Evolutionary conservation across 1,284 basidiomycete species (phyloP).

Genomic region (Leccinum fallax): DNA sequence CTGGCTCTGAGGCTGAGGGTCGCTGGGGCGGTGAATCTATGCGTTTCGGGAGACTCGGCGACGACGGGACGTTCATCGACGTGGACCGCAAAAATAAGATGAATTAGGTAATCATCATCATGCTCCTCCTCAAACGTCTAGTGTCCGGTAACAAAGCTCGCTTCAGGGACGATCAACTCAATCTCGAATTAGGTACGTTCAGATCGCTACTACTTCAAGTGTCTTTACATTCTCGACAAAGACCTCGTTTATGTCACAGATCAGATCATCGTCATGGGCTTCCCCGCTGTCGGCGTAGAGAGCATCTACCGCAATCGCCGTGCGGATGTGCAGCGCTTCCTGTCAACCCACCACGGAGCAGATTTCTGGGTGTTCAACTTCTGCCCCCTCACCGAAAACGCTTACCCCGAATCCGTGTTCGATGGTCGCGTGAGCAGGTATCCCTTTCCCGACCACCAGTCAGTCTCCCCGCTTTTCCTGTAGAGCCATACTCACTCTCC

Average conservation of each 20-base stretch:
- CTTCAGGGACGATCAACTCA: slow-evolving; percentile 68
- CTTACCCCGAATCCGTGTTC: slow-evolving; percentile 63
- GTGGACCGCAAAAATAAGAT: slow-evolving; percentile 7
- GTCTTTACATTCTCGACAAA: slow-evolving; percentile 19
- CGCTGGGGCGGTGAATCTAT: slow-evolving; percentile 60
- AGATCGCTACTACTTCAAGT: neutral
- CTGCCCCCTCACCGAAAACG: slow-evolving; percentile 76
- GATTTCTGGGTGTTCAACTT: slow-evolving; percentile 90
- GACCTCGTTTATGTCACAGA: slow-evolving; percentile 87
- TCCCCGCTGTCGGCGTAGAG: slow-evolving; percentile 81
- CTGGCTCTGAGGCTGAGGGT: slow-evolving; percentile 60
- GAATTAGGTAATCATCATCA: slow-evolving; percentile 33
- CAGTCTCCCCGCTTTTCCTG: slow-evolving; percentile 31
- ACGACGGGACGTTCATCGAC: slow-evolving; percentile 20
- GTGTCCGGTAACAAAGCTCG: slow-evolving; percentile 81
- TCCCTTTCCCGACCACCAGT: slow-evolving; percentile 91
- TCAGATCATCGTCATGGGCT: slow-evolving; percentile 87
- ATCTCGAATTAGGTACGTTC: slow-evolving; percentile 63
- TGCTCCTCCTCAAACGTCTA: slow-evolving; percentile 66
- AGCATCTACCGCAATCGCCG: slow-evolving; percentile 81
- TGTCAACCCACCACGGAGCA: slow-evolving; percentile 72
- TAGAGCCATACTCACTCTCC: slow-evolving; percentile 1
- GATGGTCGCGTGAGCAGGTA: slow-evolving; percentile 78
- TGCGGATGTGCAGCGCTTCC: slow-evolving; percentile 77
- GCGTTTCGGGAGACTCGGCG: slow-evolving; percentile 51